These are phyloP conservation scores for Arctostaphylos glauca DNA, from an alignment of 148 eudicot species.

Conservation along the genomic window DNA sequence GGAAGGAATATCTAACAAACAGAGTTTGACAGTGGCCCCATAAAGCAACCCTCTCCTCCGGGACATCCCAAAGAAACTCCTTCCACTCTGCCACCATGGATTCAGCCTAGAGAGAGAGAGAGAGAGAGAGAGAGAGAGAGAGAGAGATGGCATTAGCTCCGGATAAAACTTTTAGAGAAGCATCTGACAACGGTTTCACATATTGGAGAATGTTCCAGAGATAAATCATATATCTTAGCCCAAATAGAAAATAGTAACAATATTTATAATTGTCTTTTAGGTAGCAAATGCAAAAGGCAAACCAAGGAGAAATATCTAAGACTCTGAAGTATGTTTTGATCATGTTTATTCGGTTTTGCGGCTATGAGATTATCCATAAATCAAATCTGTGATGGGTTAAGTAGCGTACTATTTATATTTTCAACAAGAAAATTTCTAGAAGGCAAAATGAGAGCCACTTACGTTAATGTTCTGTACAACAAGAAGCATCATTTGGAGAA, in stretches of 20 bases:
- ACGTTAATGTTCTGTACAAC: not conserved
- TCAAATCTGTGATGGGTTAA: slow-evolving; percentile 1
- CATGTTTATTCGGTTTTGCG: not conserved
- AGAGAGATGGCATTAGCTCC: not conserved
- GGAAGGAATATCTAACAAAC: slow-evolving; percentile 75
- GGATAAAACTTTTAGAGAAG: not conserved
- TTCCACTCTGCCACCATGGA: slow-evolving; percentile 97
- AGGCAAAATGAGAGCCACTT: not conserved
- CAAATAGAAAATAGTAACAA: not conserved
- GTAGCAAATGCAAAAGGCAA: not conserved
- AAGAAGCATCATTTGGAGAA: not conserved
- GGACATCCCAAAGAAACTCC: slow-evolving; percentile 97
- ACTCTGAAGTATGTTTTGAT: not conserved
- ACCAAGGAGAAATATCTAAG: not conserved
- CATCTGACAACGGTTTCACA: not conserved
- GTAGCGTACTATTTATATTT: not conserved
- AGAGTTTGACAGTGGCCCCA: slow-evolving; percentile 97
- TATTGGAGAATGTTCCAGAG: not conserved
- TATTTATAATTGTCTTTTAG: not conserved
- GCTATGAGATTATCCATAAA: not conserved
- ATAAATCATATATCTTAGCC: slow-evolving; percentile 4
- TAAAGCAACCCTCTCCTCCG: slow-evolving; percentile 90
- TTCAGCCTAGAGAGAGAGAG: slow-evolving; percentile 53
- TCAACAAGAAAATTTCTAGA: not conserved
- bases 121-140: slow-evolving; percentile 4